Evolutionary conservation across 108 stramenopile species (phyloP).

Genomic region (Asterionellopsis glacialis): DNA sequence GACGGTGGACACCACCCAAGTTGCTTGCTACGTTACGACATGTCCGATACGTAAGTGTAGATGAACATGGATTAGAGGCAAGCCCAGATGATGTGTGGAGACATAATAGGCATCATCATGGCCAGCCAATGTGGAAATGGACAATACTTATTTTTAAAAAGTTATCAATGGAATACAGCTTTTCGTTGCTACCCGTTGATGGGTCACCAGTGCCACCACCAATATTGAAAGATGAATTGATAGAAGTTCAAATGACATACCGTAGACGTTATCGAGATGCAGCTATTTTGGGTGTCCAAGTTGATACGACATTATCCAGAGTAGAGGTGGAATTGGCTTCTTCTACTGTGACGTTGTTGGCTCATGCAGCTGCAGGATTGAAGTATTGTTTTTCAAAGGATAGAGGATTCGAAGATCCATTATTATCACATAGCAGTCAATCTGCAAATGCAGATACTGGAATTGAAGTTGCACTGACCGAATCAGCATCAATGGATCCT

Average conservation of each 20-base stretch:
- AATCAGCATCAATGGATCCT: neutral
- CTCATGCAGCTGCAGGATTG: conserved; percentile 22
- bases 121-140: conserved; percentile 19
- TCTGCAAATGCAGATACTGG: neutral
- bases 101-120: conserved; percentile 41
- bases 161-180: conserved; percentile 24
- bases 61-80: conserved; percentile 55
- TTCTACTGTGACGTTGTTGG: conserved; percentile 23
- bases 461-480: neutral
- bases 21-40: conserved; percentile 28
- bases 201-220: neutral
- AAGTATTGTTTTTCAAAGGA: conserved; percentile 68
- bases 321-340: conserved; percentile 47
- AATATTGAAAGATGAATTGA: conserved; percentile 2
- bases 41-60: conserved; percentile 54
- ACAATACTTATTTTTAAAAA: conserved; percentile 64
- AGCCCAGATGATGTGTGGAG: conserved; percentile 64
- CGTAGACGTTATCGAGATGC: conserved; percentile 60
- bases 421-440: conserved; percentile 16
- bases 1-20: conserved; percentile 69
- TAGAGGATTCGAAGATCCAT: conserved; percentile 69
- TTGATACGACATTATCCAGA: conserved; percentile 49
- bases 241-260: conserved; percentile 63
- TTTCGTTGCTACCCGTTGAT: conserved; percentile 16
- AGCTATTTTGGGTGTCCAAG: conserved; percentile 52